Conservation (phyloP, 2,329 filamentous ascomycete species). For the Xylaria polymorpha region DNA sequence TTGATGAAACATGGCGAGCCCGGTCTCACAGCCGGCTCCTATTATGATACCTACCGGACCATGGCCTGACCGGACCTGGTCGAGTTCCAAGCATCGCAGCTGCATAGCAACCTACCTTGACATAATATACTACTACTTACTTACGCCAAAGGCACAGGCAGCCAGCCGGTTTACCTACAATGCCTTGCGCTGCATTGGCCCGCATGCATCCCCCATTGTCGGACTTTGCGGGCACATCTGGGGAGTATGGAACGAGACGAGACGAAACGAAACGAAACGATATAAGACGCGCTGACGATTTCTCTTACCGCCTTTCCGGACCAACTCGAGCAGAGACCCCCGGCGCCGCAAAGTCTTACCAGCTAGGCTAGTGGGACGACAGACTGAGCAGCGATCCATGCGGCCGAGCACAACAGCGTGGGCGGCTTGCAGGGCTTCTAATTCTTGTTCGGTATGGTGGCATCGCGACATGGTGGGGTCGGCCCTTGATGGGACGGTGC, state of each 20-base stretch:
- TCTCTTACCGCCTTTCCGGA: constrained; percentile 44
- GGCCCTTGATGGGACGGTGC: constrained; percentile 32
- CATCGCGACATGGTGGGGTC: constrained; percentile 47
- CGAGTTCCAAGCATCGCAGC: constrained; percentile 29
- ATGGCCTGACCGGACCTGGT: constrained; percentile 32
- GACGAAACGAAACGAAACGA: constrained; percentile 16
- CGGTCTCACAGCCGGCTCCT: constrained; percentile 28
- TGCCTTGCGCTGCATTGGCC: constrained; percentile 35
- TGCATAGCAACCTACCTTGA: constrained; percentile 25
- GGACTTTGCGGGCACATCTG: constrained; percentile 42
- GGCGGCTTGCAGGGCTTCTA: constrained; percentile 44
- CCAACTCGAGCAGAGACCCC: constrained; percentile 26
- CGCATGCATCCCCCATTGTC: constrained; percentile 40
- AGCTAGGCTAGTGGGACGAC: constrained; percentile 30
- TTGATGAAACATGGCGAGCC: constrained; percentile 22
- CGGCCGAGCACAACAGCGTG: constrained; percentile 40
- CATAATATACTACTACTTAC: too few relatives aligned
- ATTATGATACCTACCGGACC: constrained; percentile 31
- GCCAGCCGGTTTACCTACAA: constrained; percentile 19
- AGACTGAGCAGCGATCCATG: constrained; percentile 40
- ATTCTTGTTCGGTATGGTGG: constrained; percentile 47
- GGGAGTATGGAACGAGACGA: constrained; percentile 31
- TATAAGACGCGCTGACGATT: constrained; percentile 37
- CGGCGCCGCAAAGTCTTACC: constrained; percentile 33
- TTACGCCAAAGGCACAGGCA: constrained; percentile 24